Base-by-base conservation (phyloP, 2,329 filamentous ascomycete genomes). In the Cercospora canescens region DNA sequence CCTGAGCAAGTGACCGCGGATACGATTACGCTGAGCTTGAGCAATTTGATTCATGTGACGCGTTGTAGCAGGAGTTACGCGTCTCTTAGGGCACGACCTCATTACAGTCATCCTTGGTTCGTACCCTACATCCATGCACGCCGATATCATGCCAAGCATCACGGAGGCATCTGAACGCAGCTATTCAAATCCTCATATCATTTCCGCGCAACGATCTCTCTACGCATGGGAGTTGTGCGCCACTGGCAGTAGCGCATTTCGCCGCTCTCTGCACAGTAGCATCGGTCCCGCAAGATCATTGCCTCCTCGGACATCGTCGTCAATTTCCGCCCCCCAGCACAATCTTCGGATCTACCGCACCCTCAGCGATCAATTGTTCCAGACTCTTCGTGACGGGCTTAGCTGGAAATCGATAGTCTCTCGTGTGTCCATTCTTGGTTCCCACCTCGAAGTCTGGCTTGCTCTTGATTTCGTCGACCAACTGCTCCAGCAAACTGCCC, bases 401-500 rank as follows among this genome's bases (percentile, higher is more conserved):
- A 21, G 56, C 30, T 26, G 67, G 55, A 35, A 67, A 69, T 7
- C 68, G 68, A 58, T 66, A 68, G 41, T 69, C 68, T 12, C 62
- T 39, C 37, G 34, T 50, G 32, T 62, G 37, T 12, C 68, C 68
- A 35, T 39, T 64, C 68, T 69, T 69, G 52, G 16, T 34, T 6
- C 52, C 52, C 52, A 35, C 7, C 52, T 56, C 28, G 45, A 39
- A 35, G 24, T 66, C 68, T 30, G 64, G 26, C 58, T 32, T 34
- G 28, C 28, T 41, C 65, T 64, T 65, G 35, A 56, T 39, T 7
- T 28, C 28, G 41, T 62, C 35, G 2, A 55, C 63, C n/a, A 63
- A 34, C 14, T 24, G 16, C 41, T 61, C 45, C 37, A 69, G 30
- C 18, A 62, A 12, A 6, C 52, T 55, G 21, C 48, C 68, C 28